Evolutionary conservation across 2,329 filamentous ascomycete species (phyloP).

Genomic region (Knufia fluminis): DNA sequence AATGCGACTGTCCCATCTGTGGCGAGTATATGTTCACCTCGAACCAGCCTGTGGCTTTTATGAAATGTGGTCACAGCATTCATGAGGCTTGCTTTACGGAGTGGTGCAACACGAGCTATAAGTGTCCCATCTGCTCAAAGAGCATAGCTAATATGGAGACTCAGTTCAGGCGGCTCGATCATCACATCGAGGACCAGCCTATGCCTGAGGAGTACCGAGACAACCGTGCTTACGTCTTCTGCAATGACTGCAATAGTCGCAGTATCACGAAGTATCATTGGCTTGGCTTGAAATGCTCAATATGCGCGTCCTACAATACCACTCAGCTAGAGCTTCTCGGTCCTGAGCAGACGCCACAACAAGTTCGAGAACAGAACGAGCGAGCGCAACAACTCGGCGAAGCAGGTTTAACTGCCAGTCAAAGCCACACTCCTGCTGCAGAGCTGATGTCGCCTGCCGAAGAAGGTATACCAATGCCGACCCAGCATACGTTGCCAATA

Average conservation of each 20-base stretch:
- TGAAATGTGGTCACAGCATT: slow-evolving; percentile 93
- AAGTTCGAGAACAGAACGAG: slow-evolving; percentile 16
- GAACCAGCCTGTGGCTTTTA: slow-evolving; percentile 77
- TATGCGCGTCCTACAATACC: slow-evolving; percentile 42
- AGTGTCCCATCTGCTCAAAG: slow-evolving; percentile 93
- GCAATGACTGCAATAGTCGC: slow-evolving; percentile 89
- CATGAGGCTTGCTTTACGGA: slow-evolving; percentile 82
- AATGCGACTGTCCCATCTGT: slow-evolving; percentile 95
- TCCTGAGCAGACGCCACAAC: slow-evolving; percentile 22
- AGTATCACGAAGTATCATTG: slow-evolving; percentile 86
- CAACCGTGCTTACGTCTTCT: slow-evolving; percentile 74
- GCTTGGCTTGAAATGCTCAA: slow-evolving; percentile 78
- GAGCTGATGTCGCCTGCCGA: slow-evolving; percentile 14
- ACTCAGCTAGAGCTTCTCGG: slow-evolving; percentile 34
- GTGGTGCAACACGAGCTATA: slow-evolving; percentile 83
- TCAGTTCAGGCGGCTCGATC: slow-evolving; percentile 82
- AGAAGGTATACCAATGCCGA: slow-evolving; percentile 14
- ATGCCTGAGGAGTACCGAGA: slow-evolving; percentile 80
- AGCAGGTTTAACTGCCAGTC: slow-evolving; percentile 21
- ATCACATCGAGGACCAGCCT: slow-evolving; percentile 77
- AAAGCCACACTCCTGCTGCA: slow-evolving; percentile 18
- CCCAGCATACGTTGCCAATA: slow-evolving; percentile 25
- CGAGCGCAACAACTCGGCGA: slow-evolving; percentile 22
- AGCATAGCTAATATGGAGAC: slow-evolving; percentile 97
- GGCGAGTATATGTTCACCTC: slow-evolving; percentile 95